These are phyloP conservation scores for Thielaviopsis populi DNA, from an alignment of 2,329 filamentous ascomycete species.

Conservation along the genomic window DNA sequence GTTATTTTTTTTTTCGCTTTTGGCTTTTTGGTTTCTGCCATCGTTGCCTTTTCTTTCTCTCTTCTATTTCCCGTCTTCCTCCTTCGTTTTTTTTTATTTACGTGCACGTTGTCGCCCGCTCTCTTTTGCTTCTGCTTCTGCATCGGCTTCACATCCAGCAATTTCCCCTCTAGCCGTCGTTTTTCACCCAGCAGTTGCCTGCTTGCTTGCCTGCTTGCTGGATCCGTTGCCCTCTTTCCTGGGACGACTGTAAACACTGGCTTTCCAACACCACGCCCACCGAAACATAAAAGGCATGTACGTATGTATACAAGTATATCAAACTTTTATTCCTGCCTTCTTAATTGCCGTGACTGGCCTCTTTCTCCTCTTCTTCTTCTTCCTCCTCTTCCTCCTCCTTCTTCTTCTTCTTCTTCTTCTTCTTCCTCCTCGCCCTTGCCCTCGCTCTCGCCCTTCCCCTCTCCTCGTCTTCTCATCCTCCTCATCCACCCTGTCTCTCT, in stretches of 20 bases:
- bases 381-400: neutral
- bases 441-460: no score
- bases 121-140: neutral
- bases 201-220: neutral
- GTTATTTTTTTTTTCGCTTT: no score
- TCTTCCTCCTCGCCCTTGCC: neutral
- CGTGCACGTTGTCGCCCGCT: neutral
- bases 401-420: neutral
- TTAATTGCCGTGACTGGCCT: neutral
- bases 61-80: neutral
- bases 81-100: neutral
- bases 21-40: neutral
- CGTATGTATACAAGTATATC: neutral
- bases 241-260: neutral
- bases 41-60: neutral
- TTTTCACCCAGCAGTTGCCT: neutral
- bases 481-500: neutral
- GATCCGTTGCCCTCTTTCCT: neutral
- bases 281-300: neutral
- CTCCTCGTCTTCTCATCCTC: neutral
- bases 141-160: neutral
- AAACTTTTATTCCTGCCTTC: neutral
- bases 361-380: neutral
- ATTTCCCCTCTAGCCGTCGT: neutral
- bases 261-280: neutral